phyloP scores from a whole-genome alignment of 1,139 yeast species.

The Blastobotrys elegans region DNA sequence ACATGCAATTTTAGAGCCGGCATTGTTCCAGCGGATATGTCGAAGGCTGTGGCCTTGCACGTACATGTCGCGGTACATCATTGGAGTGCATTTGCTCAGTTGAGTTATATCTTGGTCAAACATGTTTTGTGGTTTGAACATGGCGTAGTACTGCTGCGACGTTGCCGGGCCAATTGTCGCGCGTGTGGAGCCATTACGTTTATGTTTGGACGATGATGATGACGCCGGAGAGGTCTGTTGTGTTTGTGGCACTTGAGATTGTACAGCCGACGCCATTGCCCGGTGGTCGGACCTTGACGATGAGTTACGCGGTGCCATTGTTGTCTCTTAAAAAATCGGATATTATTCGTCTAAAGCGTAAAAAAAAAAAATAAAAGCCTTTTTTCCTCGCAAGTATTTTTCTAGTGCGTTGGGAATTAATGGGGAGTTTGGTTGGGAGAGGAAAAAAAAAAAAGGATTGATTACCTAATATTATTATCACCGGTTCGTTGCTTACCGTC shows the following conservation, averaged over 20 bases:
- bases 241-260: too few species aligned
- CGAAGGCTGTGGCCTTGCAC: constrained; percentile 16
- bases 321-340: too few species aligned
- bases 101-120: background rate
- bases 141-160: background rate
- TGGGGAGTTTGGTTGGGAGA: too few species aligned
- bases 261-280: background rate
- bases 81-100: background rate
- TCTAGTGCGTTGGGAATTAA: too few species aligned
- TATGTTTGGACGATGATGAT: background rate
- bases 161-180: background rate
- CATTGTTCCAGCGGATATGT: constrained; percentile 27
- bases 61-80: constrained; percentile 15
- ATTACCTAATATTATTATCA: too few species aligned
- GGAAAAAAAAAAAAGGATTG: too few species aligned
- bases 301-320: background rate
- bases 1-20: constrained; percentile 28
- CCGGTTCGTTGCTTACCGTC: too few species aligned
- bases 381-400: too few species aligned
- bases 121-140: background rate
- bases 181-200: background rate
- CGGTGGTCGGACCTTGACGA: background rate
- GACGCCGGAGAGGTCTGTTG: background rate
- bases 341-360: background rate
- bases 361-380: background rate